Percentiles rank a stretch among this genome's conserved stretches.
phyloP scores from a whole-genome alignment of 345 rosid species.

The Melaleuca quinquenervia region DNA sequence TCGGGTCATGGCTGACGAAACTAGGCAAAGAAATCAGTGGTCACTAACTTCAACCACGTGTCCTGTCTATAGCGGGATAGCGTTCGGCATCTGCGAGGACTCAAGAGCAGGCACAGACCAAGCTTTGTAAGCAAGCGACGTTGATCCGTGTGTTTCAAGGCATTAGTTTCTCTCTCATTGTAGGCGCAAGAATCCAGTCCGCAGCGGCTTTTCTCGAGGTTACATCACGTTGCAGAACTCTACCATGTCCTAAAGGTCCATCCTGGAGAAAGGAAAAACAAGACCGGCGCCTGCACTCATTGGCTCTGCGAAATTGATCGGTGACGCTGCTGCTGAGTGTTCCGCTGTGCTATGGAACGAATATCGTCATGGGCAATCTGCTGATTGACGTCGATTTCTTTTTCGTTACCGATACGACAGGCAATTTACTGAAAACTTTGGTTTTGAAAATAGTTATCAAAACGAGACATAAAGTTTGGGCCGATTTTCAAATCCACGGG shows the following conservation, averaged over 20 bases:
- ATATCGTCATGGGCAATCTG: neutral
- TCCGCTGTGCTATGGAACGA: too few species aligned
- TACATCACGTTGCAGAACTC: too few species aligned
- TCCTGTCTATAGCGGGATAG: neutral
- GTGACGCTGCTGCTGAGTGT: too few species aligned
- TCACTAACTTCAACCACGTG: neutral
- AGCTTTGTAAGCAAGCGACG: neutral
- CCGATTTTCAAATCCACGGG: neutral
- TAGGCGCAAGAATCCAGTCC: neutral
- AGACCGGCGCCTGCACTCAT: neutral
- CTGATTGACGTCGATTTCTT: neutral
- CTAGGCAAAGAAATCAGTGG: neutral
- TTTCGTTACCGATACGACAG: neutral
- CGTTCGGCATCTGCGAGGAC: neutral
- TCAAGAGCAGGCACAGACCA: neutral
- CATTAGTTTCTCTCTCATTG: neutral
- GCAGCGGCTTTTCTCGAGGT: fast-evolving
- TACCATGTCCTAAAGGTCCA: too few species aligned
- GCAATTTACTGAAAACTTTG: neutral
- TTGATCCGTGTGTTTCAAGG: neutral
- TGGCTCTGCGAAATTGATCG: too few species aligned
- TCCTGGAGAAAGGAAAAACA: too few species aligned
- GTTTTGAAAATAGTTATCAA: fast-evolving
- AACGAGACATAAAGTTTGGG: neutral
- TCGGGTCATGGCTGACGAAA: neutral